Percentiles rank a stretch among this genome's conserved stretches.
phyloP scores from a whole-genome alignment of 1,139 yeast species.

The Nakaseomyces sp. region DNA sequence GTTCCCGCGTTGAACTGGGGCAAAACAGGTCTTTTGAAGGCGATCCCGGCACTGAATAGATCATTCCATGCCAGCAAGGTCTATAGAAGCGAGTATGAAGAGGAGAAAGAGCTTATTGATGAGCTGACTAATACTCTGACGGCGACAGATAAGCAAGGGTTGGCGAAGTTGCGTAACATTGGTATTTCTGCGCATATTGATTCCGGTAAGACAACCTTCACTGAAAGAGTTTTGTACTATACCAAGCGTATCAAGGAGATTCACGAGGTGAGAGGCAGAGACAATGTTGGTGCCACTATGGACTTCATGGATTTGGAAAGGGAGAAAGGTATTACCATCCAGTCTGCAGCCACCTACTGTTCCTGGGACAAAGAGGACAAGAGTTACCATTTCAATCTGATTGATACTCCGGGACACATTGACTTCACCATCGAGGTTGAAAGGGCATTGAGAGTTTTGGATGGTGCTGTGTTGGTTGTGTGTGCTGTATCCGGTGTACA shows the following conservation, averaged over 20 bases:
- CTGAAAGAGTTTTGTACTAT: conserved; percentile 91
- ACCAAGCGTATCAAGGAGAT: conserved; percentile 97
- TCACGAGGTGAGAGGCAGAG: conserved; percentile 97
- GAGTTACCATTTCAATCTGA: conserved; percentile 80
- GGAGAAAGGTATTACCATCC: conserved; percentile 96
- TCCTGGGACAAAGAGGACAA: conserved; percentile 75
- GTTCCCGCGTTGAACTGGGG: conserved; percentile 3
- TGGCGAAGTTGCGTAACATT: conserved; percentile 70
- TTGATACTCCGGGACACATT: conserved; percentile 97
- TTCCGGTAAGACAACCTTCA: conserved; percentile 93
- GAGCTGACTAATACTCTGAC: conserved; percentile 46
- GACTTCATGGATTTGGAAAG: conserved; percentile 97
- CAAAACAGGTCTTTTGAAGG: background rate
- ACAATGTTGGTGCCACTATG: conserved; percentile 97
- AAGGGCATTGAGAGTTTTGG: conserved; percentile 90
- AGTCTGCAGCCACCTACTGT: conserved; percentile 97
- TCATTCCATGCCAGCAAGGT: conserved; percentile 23
- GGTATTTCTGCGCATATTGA: conserved; percentile 98
- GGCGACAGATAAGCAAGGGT: conserved; percentile 47
- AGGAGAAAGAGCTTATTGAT: conserved; percentile 61
- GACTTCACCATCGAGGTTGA: conserved; percentile 98
- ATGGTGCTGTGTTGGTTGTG: conserved; percentile 95
- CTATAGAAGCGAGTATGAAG: conserved; percentile 44
- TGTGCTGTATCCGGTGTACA: conserved; percentile 99
- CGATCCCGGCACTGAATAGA: background rate